A percentile compares a stretch with the other conserved stretches of the same genome.
Evolutionary conservation across 371 early-diverging fungal species (phyloP).

Genomic region (Mortierella sp.): DNA sequence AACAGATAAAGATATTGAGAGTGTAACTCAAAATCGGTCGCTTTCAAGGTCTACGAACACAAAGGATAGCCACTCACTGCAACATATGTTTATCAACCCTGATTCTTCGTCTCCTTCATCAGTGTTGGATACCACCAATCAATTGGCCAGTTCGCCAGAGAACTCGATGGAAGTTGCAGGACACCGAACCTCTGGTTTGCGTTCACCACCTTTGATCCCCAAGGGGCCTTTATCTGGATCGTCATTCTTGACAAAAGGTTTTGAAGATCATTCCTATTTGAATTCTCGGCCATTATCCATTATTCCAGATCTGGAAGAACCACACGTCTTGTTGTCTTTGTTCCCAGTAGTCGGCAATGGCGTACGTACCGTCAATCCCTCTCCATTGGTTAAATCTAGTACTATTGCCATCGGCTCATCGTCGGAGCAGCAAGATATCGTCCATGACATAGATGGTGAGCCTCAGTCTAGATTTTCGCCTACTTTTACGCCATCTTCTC

Average conservation of each 20-base stretch:
- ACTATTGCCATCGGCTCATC: neutral
- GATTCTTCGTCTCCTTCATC: neutral
- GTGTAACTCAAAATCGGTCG: neutral
- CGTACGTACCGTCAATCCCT: neutral
- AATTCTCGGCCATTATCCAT: slow-evolving; percentile 31
- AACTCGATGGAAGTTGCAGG: neutral
- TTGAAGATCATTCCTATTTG: neutral
- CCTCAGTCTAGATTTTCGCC: slow-evolving; percentile 9
- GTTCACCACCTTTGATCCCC: slow-evolving; percentile 48
- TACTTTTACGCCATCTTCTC: slow-evolving; percentile 11
- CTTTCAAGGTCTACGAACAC: neutral
- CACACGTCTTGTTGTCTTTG: neutral
- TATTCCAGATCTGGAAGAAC: slow-evolving; percentile 40
- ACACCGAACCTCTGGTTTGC: slow-evolving; percentile 8
- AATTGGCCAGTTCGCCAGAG: neutral
- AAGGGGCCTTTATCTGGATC: slow-evolving; percentile 23
- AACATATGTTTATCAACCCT: slow-evolving; percentile 20
- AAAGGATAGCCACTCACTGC: slow-evolving; percentile 2
- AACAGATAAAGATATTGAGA: neutral
- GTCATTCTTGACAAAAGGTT: slow-evolving; percentile 8
- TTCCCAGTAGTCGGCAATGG: neutral
- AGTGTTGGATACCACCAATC: neutral
- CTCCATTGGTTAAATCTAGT: neutral
- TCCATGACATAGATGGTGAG: neutral
- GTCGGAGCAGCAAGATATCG: slow-evolving; percentile 15